Conservation (phyloP, 208 protist genomes). For the Crithidia brevicula region DNA sequence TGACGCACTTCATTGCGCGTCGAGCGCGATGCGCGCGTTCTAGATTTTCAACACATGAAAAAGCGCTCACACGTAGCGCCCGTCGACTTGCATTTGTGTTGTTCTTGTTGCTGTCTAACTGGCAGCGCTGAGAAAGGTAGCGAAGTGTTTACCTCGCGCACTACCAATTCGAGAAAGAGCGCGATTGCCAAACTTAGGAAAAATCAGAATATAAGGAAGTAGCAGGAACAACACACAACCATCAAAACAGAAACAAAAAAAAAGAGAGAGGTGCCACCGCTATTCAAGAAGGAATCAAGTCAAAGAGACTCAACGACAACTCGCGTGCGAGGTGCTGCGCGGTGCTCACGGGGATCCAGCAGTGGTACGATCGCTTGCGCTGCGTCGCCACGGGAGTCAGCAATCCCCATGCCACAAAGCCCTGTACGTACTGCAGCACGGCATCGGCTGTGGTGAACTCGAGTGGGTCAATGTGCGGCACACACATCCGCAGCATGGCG, state of each 20-base stretch:
- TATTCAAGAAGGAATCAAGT: conserved; percentile 68
- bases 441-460: conserved; percentile 67
- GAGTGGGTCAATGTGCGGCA: conserved; percentile 64
- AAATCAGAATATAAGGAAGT: background rate
- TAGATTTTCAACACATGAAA: too few species aligned
- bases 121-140: too few species aligned
- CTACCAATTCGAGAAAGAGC: too few species aligned
- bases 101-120: too few species aligned
- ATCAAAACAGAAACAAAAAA: background rate
- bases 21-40: too few species aligned
- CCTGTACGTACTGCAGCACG: conserved; percentile 66
- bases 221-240: background rate
- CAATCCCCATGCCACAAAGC: conserved; percentile 78
- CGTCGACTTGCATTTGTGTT: too few species aligned
- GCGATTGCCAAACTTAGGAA: too few species aligned
- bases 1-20: too few species aligned
- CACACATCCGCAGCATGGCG: conserved; percentile 67
- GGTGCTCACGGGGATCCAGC: conserved; percentile 80
- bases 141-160: too few species aligned
- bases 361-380: conserved; percentile 56
- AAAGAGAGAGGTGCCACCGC: background rate
- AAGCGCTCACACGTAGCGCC: too few species aligned
- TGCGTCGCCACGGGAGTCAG: conserved; percentile 48
- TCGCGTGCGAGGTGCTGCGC: conserved; percentile 62
- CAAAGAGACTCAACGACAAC: conserved; percentile 70